Base-by-base conservation (phyloP, 441 rosid species). In the Viola pubescens region DNA sequence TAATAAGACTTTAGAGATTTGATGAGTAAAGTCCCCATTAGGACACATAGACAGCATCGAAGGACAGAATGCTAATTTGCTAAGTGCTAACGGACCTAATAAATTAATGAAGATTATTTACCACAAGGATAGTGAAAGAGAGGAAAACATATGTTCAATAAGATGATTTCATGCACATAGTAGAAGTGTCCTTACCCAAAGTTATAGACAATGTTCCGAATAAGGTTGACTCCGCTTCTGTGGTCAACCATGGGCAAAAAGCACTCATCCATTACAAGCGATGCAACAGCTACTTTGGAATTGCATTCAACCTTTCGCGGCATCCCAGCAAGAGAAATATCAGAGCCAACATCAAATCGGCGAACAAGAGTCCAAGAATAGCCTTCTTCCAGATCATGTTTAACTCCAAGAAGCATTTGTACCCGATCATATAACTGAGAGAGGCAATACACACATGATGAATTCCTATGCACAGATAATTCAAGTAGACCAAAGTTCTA, bases 251-350 rank as follows among this genome's bases (percentile, higher is more conserved):
- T 81, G 52, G 97, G 96, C 75, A 79, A 75, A 77, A 94, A 94
- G 68, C 99, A 94, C 74, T 90, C 99, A 58, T 94, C 94, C 99
- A 94, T 90, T 58, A 94, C 70, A 53, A 75, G 70, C 58, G 84
- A 77, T 14, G 97, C 97, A 77, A 90, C 96, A 54, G 96, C 96
- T 71, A 85, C 74, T 80, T 83, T 85, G 58, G 96, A 87, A 75
- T 90, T 94, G 81, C 87, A 73, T 67, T 83, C 88, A 54, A 90
- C 76, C 71, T 82, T 81, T 69, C 48, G 75, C 70, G 75, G 63
- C 60, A 75, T 66, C 65, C 81, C 85, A 75, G 38, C 58, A 16
- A 70, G 73, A 66, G 83, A 73, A 76, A 70, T 62, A 71, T 86
- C 89, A 52, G 76, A 44, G 53, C 74, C 70, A 67, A 83, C 64